Base-by-base conservation (phyloP, 129 eudicot species). In the Saussurea involucrata region DNA sequence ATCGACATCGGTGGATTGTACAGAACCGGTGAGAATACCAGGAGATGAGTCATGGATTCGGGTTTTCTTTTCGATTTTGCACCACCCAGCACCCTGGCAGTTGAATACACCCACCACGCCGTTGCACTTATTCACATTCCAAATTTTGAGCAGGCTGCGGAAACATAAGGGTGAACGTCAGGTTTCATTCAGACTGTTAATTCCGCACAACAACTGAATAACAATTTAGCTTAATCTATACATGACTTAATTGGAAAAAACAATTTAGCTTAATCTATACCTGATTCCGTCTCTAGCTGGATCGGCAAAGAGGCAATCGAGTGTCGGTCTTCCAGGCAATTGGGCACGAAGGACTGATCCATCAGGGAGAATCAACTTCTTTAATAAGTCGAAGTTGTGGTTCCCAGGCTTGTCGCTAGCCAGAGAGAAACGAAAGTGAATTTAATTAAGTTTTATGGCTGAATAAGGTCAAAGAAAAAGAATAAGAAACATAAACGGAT, bases 51-150 rank as follows among this genome's bases (percentile, higher is more conserved):
- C 90, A 70, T 91, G 96, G 68, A 91, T 91, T 24, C 89, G 94
- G 17, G 89, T 89, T 82, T 87, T 91, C 85, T 91, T 91, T 11
- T 69, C 81, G 4, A 83, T 57, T 85, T 86, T 91, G 87, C 98
- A 91, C 97, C 98, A 91, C 27, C 97, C 98, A 1, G 98, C 98
- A 61, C 98, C 98, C 44, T 94, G 98, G 84, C 97, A 91, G 81
- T 94, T 94, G 83, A 94, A 91, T 2, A 87, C 90, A 70, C 98
- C 98, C 57, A 94, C 96, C 78, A 94, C 90, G 5, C 98, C 97
- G 5, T 86, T 81, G 80, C 88, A 87, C 80, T 94, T 94, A 81
- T 91, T 94, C 69, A 83, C 71, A 74, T 94, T 94, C 98, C 98
- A 94, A 8, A 94, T 85, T 58, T 94, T 94, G 31, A 94, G 96